Evolutionary conservation across 192 early-diverging fungal genomes (phyloP), one percentile per base, ranked within the genome.

Genomic region (Backusella circina): DNA sequence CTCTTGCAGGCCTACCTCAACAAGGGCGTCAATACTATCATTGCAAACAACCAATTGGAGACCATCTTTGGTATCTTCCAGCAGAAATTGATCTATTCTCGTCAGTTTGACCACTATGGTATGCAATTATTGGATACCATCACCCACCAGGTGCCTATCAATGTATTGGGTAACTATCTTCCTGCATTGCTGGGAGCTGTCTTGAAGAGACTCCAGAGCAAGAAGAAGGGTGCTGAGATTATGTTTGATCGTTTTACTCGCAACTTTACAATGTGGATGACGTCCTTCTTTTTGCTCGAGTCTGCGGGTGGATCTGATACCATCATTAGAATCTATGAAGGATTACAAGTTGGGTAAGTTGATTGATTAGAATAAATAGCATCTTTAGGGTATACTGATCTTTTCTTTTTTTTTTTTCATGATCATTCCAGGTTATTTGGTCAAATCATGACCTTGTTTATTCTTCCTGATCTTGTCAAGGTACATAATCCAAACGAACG

Each of bases 31-130:
- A 81, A 76, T 33, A 84, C 88, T 65, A 88, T 99, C 70, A 85
- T 94, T 5, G 84, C 86, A 26, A 84, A 86, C 31, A 90, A 90
- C 39, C 89, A 94, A 50, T 77, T 99, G 68, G 87, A 89, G 67
- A 88, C 94, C 18, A 88, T 99, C 31, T 87, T 99, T 41, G 98
- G 98, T 47, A 91, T 99, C 8, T 97, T 92, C 83, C 75, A 74
- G 10, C 95, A 97, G 79, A 97, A 96, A 70, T 84, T 99, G 64
- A 85, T 98, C 23, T 86, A 92, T 15, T 96, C 95, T 18, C 89
- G 91, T 72, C 70, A 91, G 36, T 94, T 94, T 76, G 97, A 98
- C 82, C 90, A 94, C 68, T 88, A 93, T 78, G 96, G 91, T 0
- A 93, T 99, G 51, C 88, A 91, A 31, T 85, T 99, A 68, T 80